Conservation (phyloP, 306 rosid species). For the Geum urbanum region DNA sequence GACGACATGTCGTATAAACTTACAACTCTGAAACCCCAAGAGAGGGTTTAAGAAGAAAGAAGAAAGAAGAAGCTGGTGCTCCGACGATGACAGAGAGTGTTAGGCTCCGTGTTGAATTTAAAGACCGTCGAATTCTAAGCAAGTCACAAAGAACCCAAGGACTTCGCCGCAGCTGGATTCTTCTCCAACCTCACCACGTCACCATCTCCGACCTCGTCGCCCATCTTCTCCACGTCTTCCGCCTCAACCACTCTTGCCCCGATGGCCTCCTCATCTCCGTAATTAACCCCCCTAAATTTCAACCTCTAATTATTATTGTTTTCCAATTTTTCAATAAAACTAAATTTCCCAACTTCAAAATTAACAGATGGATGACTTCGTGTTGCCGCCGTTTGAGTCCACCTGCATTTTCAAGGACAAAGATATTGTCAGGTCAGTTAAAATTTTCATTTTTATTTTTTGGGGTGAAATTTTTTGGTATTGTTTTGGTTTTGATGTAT, state of each 20-base stretch:
- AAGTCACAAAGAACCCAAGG: slow-evolving; percentile 58
- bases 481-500: not conserved
- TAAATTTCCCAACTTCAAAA: not conserved
- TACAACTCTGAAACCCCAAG: slow-evolving; percentile 1
- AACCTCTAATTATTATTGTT: not conserved
- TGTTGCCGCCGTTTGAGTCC: slow-evolving; percentile 83
- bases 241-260: slow-evolving; percentile 59
- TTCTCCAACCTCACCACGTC: slow-evolving; percentile 58
- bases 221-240: slow-evolving; percentile 41
- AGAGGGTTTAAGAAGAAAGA: slow-evolving; percentile 18
- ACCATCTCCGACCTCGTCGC: slow-evolving; percentile 67
- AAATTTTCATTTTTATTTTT: not conserved
- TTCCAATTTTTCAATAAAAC: not conserved
- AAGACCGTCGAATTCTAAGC: slow-evolving; percentile 40
- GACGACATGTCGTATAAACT: too few relatives aligned
- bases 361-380: slow-evolving; percentile 89
- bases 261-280: slow-evolving; percentile 68
- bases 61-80: not conserved
- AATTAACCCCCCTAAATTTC: slow-evolving; percentile 10
- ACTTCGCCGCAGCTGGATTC: slow-evolving; percentile 69
- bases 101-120: slow-evolving; percentile 69
- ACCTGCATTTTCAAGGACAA: slow-evolving; percentile 73
- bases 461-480: not conserved
- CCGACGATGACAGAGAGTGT: slow-evolving; percentile 37
- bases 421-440: slow-evolving; percentile 68